Conservation (phyloP, 2,329 filamentous ascomycete species). For the Lecanicillium sp. region DNA sequence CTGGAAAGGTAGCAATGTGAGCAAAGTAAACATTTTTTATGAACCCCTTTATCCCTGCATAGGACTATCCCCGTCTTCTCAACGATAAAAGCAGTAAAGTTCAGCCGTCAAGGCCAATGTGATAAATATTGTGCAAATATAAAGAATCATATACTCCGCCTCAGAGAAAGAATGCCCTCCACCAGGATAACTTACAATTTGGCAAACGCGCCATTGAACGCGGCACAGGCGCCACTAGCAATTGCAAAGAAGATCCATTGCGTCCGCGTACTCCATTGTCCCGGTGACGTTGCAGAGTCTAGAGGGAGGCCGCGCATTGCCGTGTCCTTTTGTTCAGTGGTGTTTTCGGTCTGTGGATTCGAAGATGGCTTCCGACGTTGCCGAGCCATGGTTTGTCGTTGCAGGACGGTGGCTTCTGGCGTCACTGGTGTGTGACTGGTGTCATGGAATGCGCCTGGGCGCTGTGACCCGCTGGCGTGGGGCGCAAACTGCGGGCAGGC, state of each 20-base stretch:
- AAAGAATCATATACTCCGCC: too few relatives aligned
- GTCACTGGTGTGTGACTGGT: too few relatives aligned
- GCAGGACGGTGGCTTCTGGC: background rate
- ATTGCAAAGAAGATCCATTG: slow-evolving; percentile 63
- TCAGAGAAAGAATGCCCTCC: too few relatives aligned
- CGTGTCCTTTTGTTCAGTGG: background rate
- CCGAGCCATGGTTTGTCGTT: slow-evolving; percentile 18
- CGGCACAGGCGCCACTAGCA: slow-evolving; percentile 68
- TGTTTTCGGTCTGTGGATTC: slow-evolving; percentile 8
- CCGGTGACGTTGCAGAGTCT: slow-evolving; percentile 2
- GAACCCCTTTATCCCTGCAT: too few relatives aligned
- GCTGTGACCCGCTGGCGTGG: background rate
- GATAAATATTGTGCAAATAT: too few relatives aligned
- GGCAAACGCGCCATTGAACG: slow-evolving; percentile 75
- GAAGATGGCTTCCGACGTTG: slow-evolving; percentile 14
- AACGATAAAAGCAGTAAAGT: too few relatives aligned
- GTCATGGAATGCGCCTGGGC: background rate
- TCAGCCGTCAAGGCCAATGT: too few relatives aligned
- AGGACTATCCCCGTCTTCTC: too few relatives aligned
- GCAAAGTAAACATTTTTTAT: too few relatives aligned
- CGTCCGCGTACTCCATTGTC: slow-evolving; percentile 22
- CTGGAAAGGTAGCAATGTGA: slow-evolving; percentile 21
- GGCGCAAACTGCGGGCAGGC: background rate
- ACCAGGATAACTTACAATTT: slow-evolving; percentile 67
- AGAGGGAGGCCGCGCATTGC: slow-evolving; percentile 5